Evolutionary conservation across 176 grass and related monocot species (phyloP).

Genomic region (Chloris gayana): DNA sequence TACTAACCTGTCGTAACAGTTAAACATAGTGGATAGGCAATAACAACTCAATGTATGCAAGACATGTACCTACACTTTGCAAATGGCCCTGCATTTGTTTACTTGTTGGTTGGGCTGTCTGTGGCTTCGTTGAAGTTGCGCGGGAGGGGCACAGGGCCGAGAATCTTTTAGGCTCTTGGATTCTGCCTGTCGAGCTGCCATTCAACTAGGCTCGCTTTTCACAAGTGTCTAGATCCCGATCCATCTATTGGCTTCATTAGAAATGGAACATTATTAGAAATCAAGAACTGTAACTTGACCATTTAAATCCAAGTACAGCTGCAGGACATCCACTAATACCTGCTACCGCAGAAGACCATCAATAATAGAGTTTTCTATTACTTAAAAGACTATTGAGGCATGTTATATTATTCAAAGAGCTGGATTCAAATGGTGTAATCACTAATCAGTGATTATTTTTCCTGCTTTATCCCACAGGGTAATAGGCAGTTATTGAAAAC

Average conservation of each 20-base stretch:
- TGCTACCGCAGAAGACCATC: background rate
- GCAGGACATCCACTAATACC: background rate
- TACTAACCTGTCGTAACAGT: slow-evolving; percentile 11
- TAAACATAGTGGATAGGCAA: background rate
- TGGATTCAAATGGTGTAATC: background rate
- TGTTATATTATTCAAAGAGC: background rate
- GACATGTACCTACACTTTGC: slow-evolving; percentile 12
- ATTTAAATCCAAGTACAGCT: background rate
- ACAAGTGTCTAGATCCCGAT: slow-evolving; percentile 9
- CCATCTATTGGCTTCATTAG: slow-evolving; percentile 14
- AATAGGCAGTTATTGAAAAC: background rate
- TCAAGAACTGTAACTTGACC: background rate
- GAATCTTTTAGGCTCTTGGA: slow-evolving; percentile 34
- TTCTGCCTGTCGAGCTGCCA: slow-evolving; percentile 23
- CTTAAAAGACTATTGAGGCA: background rate
- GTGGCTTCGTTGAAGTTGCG: slow-evolving; percentile 8
- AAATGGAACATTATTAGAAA: slow-evolving; percentile 9
- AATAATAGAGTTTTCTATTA: slow-evolving; percentile 1
- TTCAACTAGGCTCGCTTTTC: slow-evolving; percentile 28
- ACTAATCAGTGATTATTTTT: background rate
- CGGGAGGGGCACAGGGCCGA: background rate
- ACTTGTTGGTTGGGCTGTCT: slow-evolving; percentile 2
- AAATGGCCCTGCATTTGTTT: slow-evolving; percentile 30
- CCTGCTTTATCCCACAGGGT: background rate
- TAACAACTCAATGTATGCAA: slow-evolving; percentile 8